Evolutionary conservation across 75 land plant species (phyloP).

Genomic region (Picea glauca): DNA sequence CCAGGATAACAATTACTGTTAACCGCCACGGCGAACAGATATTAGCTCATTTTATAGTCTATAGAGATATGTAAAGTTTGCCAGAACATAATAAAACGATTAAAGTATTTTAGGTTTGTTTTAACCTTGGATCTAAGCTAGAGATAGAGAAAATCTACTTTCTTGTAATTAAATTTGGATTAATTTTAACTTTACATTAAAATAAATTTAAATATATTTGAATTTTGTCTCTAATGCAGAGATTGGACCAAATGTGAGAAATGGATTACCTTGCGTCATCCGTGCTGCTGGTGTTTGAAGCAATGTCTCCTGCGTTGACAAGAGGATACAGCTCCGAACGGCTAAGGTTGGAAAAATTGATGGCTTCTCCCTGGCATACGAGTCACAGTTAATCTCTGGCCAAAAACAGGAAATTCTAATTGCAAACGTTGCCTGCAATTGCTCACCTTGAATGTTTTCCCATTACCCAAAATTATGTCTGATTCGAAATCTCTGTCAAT

Average conservation of each 20-base stretch:
- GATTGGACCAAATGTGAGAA: background rate
- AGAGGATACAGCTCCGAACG: constrained; percentile 37
- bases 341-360: constrained; percentile 48
- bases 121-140: too few relatives aligned
- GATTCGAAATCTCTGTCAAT: constrained; percentile 65
- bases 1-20: constrained; percentile 64
- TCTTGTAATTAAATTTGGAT: too few relatives aligned
- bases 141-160: too few relatives aligned
- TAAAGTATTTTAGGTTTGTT: background rate
- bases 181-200: too few relatives aligned
- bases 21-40: background rate
- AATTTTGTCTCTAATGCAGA: background rate
- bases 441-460: constrained; percentile 40
- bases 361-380: constrained; percentile 41
- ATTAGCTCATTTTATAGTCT: background rate
- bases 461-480: constrained; percentile 44
- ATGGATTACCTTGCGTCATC: constrained; percentile 60
- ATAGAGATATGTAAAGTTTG: background rate
- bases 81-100: too few relatives aligned
- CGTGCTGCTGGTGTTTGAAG: constrained; percentile 32
- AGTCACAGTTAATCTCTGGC: too few relatives aligned
- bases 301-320: constrained; percentile 38
- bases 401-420: too few relatives aligned
- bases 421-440: too few relatives aligned
- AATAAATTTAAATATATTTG: background rate